These are phyloP conservation scores for Barnettozyma sp. DNA, from an alignment of 805 yeast species.

Conservation along the genomic window DNA sequence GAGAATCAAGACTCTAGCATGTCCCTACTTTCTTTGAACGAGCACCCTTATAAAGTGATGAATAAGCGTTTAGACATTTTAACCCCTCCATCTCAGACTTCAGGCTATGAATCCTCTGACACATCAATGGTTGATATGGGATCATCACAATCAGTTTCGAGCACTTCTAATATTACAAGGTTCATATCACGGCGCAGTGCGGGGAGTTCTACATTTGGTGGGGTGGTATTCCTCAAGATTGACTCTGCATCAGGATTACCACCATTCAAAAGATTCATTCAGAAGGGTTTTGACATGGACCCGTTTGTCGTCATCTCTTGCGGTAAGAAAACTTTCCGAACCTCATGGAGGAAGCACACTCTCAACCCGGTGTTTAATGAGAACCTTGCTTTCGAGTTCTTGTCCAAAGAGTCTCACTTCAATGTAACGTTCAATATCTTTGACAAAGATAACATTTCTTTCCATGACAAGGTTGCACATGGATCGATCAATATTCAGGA, in stretches of 20 bases:
- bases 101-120: constrained; percentile 8
- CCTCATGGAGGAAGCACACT: constrained; percentile 78
- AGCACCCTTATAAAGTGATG: background rate
- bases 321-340: constrained; percentile 80
- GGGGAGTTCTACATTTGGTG: constrained; percentile 26
- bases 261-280: constrained; percentile 53
- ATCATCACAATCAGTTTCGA: background rate
- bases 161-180: background rate
- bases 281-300: constrained; percentile 89
- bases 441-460: constrained; percentile 80
- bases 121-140: constrained; percentile 2
- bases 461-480: constrained; percentile 75
- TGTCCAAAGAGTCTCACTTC: constrained; percentile 56
- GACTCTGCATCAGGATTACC: constrained; percentile 73
- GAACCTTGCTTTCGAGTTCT: constrained; percentile 69
- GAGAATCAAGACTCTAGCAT: constrained; percentile 1
- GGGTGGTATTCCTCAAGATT: constrained; percentile 74
- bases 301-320: constrained; percentile 91
- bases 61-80: background rate
- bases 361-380: constrained; percentile 80
- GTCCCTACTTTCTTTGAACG: background rate
- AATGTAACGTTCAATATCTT: constrained; percentile 65
- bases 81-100: background rate
- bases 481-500: constrained; percentile 51
- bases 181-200: background rate